These are phyloP conservation scores for Tubosaeta sp. DNA, from an alignment of 768 basidiomycete species.

Conservation along the genomic window DNA sequence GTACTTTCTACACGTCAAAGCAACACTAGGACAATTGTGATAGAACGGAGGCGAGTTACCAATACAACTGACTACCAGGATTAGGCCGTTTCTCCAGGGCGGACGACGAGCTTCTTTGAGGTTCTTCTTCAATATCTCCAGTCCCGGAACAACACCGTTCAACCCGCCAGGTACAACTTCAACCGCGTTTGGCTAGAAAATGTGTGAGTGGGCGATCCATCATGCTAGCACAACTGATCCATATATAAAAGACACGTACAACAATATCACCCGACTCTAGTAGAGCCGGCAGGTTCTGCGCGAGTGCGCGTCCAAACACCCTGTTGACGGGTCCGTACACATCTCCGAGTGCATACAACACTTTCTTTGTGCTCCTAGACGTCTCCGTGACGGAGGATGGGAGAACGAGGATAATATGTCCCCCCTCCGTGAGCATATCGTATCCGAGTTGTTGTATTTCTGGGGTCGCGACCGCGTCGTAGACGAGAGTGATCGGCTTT, in stretches of 20 bases:
- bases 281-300: conserved; percentile 7
- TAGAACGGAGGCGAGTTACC: not conserved
- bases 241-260: conserved; percentile 6
- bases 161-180: conserved; percentile 37
- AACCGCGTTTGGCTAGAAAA: conserved; percentile 13
- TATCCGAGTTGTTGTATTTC: conserved; percentile 34
- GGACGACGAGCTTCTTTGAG: conserved; percentile 23
- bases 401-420: conserved; percentile 20
- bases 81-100: conserved; percentile 29
- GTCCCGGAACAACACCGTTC: conserved; percentile 29
- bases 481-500: conserved; percentile 9
- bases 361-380: conserved; percentile 14
- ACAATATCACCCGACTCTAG: conserved; percentile 15
- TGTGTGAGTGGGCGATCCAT: not conserved
- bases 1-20: not conserved
- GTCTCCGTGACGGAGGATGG: conserved; percentile 7
- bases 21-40: not conserved
- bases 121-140: conserved; percentile 32
- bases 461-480: conserved; percentile 25
- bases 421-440: conserved; percentile 29
- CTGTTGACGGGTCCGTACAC: conserved; percentile 11
- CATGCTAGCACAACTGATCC: too few relatives aligned
- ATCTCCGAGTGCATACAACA: conserved; percentile 8
- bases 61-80: not conserved
- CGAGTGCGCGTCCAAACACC: conserved; percentile 12